Base-by-base conservation (phyloP, 805 yeast genomes). In the Myxozyma melibiosi region DNA sequence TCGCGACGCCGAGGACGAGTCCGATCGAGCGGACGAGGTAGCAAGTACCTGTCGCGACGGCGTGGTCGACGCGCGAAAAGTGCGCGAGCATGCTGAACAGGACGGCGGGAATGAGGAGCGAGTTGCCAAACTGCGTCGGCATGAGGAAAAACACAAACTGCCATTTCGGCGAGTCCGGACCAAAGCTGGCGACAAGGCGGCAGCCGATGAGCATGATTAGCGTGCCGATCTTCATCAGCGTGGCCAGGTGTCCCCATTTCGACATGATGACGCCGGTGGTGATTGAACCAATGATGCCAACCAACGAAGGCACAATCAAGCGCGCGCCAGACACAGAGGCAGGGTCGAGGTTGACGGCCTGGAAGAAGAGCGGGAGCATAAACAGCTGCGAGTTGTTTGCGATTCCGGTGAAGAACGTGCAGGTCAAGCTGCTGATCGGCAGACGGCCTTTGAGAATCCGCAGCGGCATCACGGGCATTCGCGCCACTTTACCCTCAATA, bases 11-110 rank as follows among this genome's bases (percentile, higher is more conserved):
- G 41, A 88, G 71, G 0, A 94, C 86, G n/a, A 91, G 85, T 0
- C 96, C 96, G 0, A 90, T 85, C 13, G 95, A 84, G 66, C 96
- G 78, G 73, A 87, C 88, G 0, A 91, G 89, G 69, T 90, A 90
- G 67, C 88, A 95, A 54, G 91, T 86, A 0, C 96, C 88, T 0
- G 97, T 90, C 1, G 92, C 86, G 20, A 90, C 80, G 0, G 97
- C 96, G 70, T 89, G 96, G 65, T 78, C 80, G 47, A 78, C 77
- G 18, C 76, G 70, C 6, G 86, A 83, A 2, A 86, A 92, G 1
- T 92, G 82, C 0, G 94, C 84, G 51, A 89, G 85, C 73, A 89
- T 77, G 0, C 94, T 85, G 35, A 88, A 71, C 49, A 89, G 74
- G 0, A 90, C 82, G 1, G 87, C 82, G 0, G 96, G 88, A 63